Evolutionary conservation across 768 basidiomycete species (phyloP).

Genomic region (Suillus plorans): DNA sequence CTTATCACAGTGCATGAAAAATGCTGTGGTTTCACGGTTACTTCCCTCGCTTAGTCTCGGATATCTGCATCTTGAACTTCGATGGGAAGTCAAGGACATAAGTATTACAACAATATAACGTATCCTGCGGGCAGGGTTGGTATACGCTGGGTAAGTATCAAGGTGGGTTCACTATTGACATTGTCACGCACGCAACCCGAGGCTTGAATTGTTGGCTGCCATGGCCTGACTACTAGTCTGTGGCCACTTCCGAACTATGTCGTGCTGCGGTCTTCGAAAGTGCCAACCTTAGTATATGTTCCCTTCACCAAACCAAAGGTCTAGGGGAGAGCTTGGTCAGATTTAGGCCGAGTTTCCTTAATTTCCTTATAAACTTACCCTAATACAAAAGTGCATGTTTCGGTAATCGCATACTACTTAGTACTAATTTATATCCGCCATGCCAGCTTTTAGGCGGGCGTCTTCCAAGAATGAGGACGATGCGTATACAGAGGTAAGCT

Average conservation of each 20-base stretch:
- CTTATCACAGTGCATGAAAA: background rate
- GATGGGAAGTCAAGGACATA: background rate
- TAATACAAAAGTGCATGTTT: background rate
- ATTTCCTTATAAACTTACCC: background rate
- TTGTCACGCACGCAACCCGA: no score
- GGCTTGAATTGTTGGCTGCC: no score
- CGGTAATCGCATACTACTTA: background rate
- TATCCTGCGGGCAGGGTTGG: background rate
- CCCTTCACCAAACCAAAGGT: no score
- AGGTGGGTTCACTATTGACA: no score
- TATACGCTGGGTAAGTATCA: background rate
- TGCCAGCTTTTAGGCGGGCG: conserved; percentile 5
- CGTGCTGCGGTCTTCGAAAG: no score
- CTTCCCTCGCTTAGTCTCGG: background rate
- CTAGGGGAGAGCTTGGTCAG: background rate
- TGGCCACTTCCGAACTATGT: no score
- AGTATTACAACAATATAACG: background rate
- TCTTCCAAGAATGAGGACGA: conserved; percentile 23
- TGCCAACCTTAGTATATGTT: no score
- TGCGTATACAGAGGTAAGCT: conserved; percentile 19
- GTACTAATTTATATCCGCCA: background rate
- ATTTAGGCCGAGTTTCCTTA: background rate
- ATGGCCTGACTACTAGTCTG: no score
- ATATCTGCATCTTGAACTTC: background rate
- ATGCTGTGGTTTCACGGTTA: background rate